These are phyloP conservation scores for Postia placenta DNA, from an alignment of 768 basidiomycete species.

Conservation along the genomic window DNA sequence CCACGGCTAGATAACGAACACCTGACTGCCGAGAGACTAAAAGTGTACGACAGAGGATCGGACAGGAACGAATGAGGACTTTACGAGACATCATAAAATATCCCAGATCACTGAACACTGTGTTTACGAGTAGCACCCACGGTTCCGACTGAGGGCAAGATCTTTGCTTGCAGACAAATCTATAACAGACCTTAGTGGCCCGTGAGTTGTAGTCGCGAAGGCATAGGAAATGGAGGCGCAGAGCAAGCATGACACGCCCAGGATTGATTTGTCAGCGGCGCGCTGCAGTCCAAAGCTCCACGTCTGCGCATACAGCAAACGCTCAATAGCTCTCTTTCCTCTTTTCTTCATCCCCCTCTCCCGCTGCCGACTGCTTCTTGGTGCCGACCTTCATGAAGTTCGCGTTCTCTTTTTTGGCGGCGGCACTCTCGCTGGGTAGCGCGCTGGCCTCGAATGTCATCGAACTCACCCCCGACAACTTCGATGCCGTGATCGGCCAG, in stretches of 20 bases:
- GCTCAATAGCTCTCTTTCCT: background rate
- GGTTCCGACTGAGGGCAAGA: no score
- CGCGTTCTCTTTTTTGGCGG: conserved; percentile 46
- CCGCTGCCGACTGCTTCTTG: background rate
- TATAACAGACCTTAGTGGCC: no score
- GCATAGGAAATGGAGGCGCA: no score
- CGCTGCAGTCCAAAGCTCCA: background rate
- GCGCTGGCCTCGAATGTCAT: conserved; percentile 77
- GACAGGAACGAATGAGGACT: no score
- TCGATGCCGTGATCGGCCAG: conserved; percentile 67
- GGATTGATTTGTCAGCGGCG: background rate
- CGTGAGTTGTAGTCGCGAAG: no score
- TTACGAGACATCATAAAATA: no score
- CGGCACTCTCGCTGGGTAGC: conserved; percentile 44
- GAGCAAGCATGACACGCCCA: no score
- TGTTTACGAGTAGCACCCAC: no score
- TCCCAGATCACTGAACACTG: no score
- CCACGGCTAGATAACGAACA: conserved; percentile 18
- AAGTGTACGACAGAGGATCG: no score
- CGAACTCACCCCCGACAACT: conserved; percentile 70
- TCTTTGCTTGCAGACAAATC: no score
- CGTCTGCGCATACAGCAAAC: background rate
- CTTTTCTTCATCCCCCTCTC: background rate
- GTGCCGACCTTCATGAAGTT: conserved; percentile 43
- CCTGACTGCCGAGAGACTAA: conserved; percentile 17